These are phyloP conservation scores for Dendrocalamus latiflorus DNA, from an alignment of 202 grass and related monocot genomes.

Conservation along the genomic window DNA sequence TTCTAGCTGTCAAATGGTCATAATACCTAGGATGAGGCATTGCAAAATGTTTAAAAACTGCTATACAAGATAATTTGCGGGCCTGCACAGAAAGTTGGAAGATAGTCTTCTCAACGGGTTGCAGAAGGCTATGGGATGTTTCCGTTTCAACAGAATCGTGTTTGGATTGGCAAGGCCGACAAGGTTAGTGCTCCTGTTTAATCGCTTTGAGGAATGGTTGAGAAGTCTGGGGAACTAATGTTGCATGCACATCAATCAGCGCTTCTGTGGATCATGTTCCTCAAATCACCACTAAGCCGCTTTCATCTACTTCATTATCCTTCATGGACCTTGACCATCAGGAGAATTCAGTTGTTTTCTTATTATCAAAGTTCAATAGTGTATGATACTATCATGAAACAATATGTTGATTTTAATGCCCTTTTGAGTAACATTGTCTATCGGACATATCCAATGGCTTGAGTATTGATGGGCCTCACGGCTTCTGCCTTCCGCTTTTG, in stretches of 20 bases:
- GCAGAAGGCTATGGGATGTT: neutral
- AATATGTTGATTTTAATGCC: neutral
- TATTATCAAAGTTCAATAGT: neutral
- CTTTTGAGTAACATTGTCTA: neutral
- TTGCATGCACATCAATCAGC: neutral
- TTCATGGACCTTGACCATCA: neutral
- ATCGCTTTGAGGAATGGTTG: neutral
- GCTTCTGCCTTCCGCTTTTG: too few relatives aligned
- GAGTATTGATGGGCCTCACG: neutral
- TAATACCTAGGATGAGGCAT: neutral
- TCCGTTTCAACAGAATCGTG: neutral
- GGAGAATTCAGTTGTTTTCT: neutral
- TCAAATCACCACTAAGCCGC: neutral
- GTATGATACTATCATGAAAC: neutral
- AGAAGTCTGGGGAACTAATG: neutral
- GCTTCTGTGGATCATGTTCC: neutral
- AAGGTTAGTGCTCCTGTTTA: neutral
- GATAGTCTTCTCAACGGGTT: neutral
- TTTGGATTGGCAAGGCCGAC: neutral
- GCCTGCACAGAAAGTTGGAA: neutral
- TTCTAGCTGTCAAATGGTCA: neutral
- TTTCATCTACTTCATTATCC: neutral
- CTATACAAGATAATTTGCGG: neutral
- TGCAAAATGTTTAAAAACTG: neutral
- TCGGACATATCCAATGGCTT: neutral